Evolutionary conservation across 441 rosid species (phyloP).

Genomic region (Mallotus repandus): DNA sequence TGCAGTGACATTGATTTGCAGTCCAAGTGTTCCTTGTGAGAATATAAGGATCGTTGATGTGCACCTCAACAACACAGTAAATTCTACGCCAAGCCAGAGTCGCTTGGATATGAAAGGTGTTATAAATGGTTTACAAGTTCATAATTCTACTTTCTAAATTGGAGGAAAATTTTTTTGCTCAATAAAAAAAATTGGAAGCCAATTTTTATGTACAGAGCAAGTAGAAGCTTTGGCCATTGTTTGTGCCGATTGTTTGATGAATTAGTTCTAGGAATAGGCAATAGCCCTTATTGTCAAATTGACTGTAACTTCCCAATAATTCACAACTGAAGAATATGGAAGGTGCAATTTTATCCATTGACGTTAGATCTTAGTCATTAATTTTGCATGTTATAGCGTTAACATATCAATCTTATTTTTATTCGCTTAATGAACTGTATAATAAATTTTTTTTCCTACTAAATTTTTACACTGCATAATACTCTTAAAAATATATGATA

Average conservation of each 20-base stretch:
- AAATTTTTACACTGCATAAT: no score
- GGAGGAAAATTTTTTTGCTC: background rate
- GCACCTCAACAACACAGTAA: conserved; percentile 15
- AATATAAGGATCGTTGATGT: conserved; percentile 27
- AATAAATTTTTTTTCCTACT: no score
- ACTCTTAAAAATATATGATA: no score
- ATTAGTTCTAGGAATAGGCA: background rate
- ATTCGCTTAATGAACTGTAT: no score
- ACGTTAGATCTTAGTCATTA: no score
- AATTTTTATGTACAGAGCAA: background rate
- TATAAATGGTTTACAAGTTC: conserved; percentile 30
- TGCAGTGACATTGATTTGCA: conserved; percentile 39
- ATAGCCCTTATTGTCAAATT: background rate
- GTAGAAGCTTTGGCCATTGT: background rate
- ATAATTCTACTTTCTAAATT: conserved; percentile 27
- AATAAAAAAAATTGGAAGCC: no score
- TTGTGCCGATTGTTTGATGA: background rate
- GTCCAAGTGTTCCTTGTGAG: conserved; percentile 38
- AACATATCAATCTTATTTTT: no score
- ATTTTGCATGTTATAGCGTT: no score
- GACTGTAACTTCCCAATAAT: no score
- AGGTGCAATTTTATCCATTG: no score
- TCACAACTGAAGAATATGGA: no score
- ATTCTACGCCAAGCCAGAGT: conserved; percentile 1
- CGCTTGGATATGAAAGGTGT: conserved; percentile 30